Conservation (phyloP, 2,329 filamentous ascomycete species). For the Zymoseptoria tritici region DNA sequence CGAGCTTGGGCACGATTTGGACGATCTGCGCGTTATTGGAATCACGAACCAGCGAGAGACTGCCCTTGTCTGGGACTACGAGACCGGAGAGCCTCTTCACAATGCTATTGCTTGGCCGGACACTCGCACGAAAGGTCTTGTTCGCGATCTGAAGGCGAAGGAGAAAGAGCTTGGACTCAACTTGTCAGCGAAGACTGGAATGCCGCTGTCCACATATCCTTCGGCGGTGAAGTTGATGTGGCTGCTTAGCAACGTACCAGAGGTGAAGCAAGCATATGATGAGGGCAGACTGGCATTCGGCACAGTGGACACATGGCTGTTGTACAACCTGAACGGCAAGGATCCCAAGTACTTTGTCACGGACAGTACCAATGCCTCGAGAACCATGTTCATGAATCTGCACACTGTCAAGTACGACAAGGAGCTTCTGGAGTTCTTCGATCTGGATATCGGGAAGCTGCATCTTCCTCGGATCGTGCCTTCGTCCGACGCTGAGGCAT, state of each 20-base stretch:
- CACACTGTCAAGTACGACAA: constrained; percentile 74
- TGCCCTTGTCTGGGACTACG: constrained; percentile 73
- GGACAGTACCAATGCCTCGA: constrained; percentile 78
- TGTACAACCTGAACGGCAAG: constrained; percentile 76
- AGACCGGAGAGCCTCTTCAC: constrained; percentile 70
- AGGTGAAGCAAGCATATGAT: constrained; percentile 67
- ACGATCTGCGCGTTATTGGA: constrained; percentile 68
- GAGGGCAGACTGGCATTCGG: constrained; percentile 72
- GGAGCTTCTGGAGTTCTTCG: constrained; percentile 69
- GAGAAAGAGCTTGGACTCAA: neutral
- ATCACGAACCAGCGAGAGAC: constrained; percentile 91
- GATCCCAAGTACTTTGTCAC: constrained; percentile 65
- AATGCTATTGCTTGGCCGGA: constrained; percentile 86
- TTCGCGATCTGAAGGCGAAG: constrained; percentile 64
- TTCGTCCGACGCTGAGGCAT: constrained; percentile 67
- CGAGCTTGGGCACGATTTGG: constrained; percentile 57
- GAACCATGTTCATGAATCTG: constrained; percentile 94
- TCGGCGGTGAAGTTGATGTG: constrained; percentile 79
- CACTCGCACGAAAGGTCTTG: constrained; percentile 67
- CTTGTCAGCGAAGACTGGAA: constrained; percentile 39
- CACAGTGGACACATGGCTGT: constrained; percentile 81
- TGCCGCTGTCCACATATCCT: constrained; percentile 82
- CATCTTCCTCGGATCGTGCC: constrained; percentile 74
- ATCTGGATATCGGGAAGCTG: constrained; percentile 63
- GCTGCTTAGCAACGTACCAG: constrained; percentile 65